These are phyloP conservation scores for Suillus subalutaceus DNA, from an alignment of 768 basidiomycete genomes.

Conservation along the genomic window DNA sequence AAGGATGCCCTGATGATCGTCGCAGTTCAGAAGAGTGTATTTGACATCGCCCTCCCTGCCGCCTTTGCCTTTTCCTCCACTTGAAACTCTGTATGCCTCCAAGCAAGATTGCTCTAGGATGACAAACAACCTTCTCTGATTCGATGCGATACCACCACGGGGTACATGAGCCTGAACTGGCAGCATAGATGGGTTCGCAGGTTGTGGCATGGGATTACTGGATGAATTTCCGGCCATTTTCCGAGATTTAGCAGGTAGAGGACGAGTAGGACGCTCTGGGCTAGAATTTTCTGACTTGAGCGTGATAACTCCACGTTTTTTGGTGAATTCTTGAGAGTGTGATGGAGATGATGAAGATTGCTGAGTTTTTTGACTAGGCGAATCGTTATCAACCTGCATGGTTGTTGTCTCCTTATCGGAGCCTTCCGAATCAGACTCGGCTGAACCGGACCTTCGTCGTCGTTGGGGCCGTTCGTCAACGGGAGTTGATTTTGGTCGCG, in stretches of 20 bases:
- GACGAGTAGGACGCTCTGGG: conserved; percentile 62
- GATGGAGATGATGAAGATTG: conserved; percentile 7
- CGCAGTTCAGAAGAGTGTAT: conserved; percentile 96
- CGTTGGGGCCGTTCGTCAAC: conserved; percentile 57
- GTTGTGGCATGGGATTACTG: conserved; percentile 49
- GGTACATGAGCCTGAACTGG: conserved; percentile 82
- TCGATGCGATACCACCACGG: conserved; percentile 51
- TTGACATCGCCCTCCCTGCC: conserved; percentile 79
- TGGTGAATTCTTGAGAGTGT: conserved; percentile 18
- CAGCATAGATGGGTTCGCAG: conserved; percentile 77
- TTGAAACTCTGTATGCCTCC: conserved; percentile 88
- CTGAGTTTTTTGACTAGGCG: not conserved
- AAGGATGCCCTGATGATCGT: conserved; percentile 98
- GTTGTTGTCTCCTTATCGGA: conserved; percentile 29
- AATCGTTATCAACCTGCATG: conserved; percentile 33
- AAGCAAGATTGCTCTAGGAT: conserved; percentile 93
- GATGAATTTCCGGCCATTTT: conserved; percentile 47
- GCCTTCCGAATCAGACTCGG: conserved; percentile 37
- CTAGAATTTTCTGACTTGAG: conserved; percentile 22
- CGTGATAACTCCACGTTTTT: conserved; percentile 23
- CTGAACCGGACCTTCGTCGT: conserved; percentile 46
- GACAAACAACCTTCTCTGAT: conserved; percentile 79
- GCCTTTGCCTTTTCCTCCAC: conserved; percentile 53
- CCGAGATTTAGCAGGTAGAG: conserved; percentile 59
- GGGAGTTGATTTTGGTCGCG: conserved; percentile 76